These are phyloP conservation scores for Barnettozyma wickerhamii DNA, from an alignment of 805 yeast species.

Conservation along the genomic window DNA sequence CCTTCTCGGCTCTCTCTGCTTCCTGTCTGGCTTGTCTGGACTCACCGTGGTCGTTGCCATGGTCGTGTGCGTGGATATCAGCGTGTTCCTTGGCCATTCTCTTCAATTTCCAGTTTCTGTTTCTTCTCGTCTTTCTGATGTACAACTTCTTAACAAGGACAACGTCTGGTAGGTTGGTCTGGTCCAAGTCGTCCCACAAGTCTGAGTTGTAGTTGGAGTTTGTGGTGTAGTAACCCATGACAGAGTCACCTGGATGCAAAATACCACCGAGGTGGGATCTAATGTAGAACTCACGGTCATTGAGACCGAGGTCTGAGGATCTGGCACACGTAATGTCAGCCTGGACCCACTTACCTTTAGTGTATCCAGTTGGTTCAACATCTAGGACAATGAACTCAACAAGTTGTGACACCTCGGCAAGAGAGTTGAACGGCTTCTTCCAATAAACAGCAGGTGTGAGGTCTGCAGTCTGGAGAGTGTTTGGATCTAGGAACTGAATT, in stretches of 20 bases:
- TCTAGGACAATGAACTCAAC: constrained; percentile 88
- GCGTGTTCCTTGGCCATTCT: constrained; percentile 97
- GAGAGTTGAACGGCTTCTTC: constrained; percentile 74
- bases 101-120: constrained; percentile 87
- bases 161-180: constrained; percentile 74
- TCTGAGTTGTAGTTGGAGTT: constrained; percentile 89
- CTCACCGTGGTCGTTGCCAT: constrained; percentile 70
- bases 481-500: constrained; percentile 83
- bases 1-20: constrained; percentile 87
- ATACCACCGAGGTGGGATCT: constrained; percentile 93
- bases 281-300: constrained; percentile 77
- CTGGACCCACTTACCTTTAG: constrained; percentile 70
- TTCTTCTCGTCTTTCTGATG: constrained; percentile 70
- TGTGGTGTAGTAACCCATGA: constrained; percentile 80
- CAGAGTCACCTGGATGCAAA: constrained; percentile 95
- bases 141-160: constrained; percentile 85
- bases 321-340: constrained; percentile 94
- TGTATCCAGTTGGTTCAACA: constrained; percentile 85
- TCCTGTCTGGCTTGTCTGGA: constrained; percentile 81
- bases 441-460: constrained; percentile 68
- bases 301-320: constrained; percentile 80
- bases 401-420: constrained; percentile 71
- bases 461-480: constrained; percentile 73
- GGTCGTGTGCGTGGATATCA: constrained; percentile 75
- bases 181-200: constrained; percentile 66